phyloP scores from a whole-genome alignment of 2,329 filamentous ascomycete species.

The Grosmannia huntii region DNA sequence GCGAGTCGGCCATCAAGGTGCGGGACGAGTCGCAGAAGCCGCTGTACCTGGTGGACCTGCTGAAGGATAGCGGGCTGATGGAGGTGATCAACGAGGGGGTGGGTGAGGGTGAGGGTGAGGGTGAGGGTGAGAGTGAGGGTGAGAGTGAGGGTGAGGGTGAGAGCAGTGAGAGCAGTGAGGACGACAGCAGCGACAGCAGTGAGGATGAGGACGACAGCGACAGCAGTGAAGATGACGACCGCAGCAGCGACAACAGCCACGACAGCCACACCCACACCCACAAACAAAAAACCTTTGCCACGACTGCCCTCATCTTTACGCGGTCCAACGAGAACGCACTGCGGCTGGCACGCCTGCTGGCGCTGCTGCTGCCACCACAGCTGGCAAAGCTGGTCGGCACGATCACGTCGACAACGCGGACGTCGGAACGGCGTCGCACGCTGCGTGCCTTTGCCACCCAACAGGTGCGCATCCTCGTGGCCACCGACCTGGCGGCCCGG shows the following conservation, averaged over 20 bases:
- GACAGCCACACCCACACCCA: no score
- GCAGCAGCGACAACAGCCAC: no score
- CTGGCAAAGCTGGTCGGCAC: constrained; percentile 49
- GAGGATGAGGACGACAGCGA: constrained; percentile 3
- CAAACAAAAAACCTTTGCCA: constrained; percentile 15
- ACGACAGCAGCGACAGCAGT: constrained; percentile 13
- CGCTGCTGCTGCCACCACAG: constrained; percentile 46
- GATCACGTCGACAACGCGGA: constrained; percentile 67
- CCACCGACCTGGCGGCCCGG: constrained; percentile 84
- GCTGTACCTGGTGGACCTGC: constrained; percentile 67
- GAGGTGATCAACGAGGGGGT: not conserved
- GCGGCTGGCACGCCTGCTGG: constrained; percentile 71
- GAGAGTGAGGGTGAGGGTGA: constrained; percentile 11
- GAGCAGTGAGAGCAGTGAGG: not conserved
- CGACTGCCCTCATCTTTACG: constrained; percentile 67
- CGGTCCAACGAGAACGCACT: constrained; percentile 79
- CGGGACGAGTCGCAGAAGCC: constrained; percentile 63
- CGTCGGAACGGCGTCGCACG: constrained; percentile 53
- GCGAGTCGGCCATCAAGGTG: constrained; percentile 55
- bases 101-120: not conserved
- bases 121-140: not conserved
- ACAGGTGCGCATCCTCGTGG: constrained; percentile 61
- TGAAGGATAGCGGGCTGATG: constrained; percentile 42
- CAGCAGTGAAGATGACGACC: not conserved
- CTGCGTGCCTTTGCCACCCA: constrained; percentile 51